Base-by-base conservation (phyloP, 495 filamentous ascomycete genomes). In the Lasiosphaeria ovina region DNA sequence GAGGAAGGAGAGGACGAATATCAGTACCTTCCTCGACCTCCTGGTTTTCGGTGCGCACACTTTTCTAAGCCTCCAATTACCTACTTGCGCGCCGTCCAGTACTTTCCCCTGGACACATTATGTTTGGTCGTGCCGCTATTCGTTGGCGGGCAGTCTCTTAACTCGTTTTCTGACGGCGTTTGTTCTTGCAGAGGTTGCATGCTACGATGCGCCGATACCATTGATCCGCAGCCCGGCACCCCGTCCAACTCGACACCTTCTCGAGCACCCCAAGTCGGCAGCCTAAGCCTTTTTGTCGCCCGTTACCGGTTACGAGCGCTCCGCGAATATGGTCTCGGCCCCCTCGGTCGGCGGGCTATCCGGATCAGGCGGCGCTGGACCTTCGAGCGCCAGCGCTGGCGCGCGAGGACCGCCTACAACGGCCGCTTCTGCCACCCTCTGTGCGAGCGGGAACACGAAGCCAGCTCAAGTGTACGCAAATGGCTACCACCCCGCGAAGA, bases 331-430 rank as follows among this genome's bases (percentile, higher is more conserved):
- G 76, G 76, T 76, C 52, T 73, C 74, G 53, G 69, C 63, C 59
- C 70, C 74, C 63, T 74, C 72, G 57, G 70, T 68, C 65, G 70
- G 70, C 62, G 69, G 63, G 53, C 59, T 54, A 51, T 70, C 73
- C 69, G 68, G 67, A 58, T 64, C 64, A 49, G 69, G 67, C 64
- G 69, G 62, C 49, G 62, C 65, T 38, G 69, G 56, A 16, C 45
- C 59, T 24, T 62, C 64, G 60, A 75, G 70, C 62, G 67, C 69
- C 54, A 76, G 75, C 69, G 74, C 71, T 49, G 78, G 70, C 63
- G 69, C 78, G 60, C 74, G 80, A 76, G 78, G 67, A 51, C 82
- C 82, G 48, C 78, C 80, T 36, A 74, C 80, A 10, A 72, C 75
- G 35, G 65, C 67, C 17, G 63, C 70, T 7, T 61, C 69, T 55